phyloP scores from a whole-genome alignment of 164 flowering plant genomes.

The Hamamelis virginiana region DNA sequence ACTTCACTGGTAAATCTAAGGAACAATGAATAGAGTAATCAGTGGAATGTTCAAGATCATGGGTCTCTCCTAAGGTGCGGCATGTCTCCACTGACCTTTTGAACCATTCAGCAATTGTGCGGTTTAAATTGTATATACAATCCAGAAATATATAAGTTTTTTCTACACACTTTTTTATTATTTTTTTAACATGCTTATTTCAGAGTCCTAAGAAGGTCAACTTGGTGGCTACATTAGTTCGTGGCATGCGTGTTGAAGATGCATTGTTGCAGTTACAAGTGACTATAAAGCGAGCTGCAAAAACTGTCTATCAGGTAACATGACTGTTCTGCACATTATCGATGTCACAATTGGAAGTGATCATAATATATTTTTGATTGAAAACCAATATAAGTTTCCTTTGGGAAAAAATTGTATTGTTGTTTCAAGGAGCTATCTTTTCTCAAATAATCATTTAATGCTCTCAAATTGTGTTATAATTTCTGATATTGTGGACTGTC shows the following conservation, averaged over 20 bases:
- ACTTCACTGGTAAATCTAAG: too few relatives aligned
- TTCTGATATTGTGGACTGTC: too few relatives aligned
- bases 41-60: too few relatives aligned
- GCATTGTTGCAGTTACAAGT: constrained; percentile 92
- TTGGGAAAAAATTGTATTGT: too few relatives aligned
- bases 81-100: too few relatives aligned
- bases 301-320: constrained; percentile 87
- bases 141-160: neutral
- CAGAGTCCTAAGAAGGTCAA: constrained; percentile 98
- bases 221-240: constrained; percentile 89
- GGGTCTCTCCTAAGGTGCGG: too few relatives aligned
- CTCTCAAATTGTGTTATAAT: too few relatives aligned
- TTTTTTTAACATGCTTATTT: constrained; percentile 9
- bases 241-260: constrained; percentile 99
- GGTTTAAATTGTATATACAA: too few relatives aligned
- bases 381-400: neutral
- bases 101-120: too few relatives aligned
- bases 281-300: constrained; percentile 82
- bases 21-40: too few relatives aligned
- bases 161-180: neutral
- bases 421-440: too few relatives aligned
- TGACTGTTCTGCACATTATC: neutral
- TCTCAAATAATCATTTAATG: too few relatives aligned
- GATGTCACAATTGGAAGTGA: neutral
- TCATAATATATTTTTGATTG: neutral